Evolutionary conservation across 2,329 filamentous ascomycete genomes (phyloP).

Genomic region (Cladophialophora bantiana): DNA sequence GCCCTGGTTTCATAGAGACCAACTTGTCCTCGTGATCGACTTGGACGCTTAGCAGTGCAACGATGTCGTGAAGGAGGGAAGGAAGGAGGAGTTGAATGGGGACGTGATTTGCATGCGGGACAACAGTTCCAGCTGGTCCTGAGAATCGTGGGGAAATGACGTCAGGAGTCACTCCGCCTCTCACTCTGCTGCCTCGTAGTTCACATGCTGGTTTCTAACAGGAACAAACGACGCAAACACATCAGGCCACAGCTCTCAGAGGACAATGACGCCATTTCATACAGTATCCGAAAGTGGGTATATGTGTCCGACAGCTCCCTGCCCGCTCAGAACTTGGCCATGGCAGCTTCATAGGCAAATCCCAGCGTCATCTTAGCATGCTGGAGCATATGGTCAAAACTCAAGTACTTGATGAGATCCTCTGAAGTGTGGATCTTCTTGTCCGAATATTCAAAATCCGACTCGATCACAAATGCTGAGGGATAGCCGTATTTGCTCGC

Average conservation of each 20-base stretch:
- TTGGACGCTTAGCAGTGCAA: background rate
- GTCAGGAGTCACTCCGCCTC: background rate
- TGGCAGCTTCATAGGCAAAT: slow-evolving; percentile 82
- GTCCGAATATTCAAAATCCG: slow-evolving; percentile 66
- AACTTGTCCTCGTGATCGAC: slow-evolving; percentile 1
- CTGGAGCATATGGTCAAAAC: slow-evolving; percentile 90
- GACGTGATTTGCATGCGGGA: slow-evolving; percentile 5
- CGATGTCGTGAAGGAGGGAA: slow-evolving; percentile 3
- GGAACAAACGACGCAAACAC: background rate
- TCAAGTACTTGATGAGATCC: slow-evolving; percentile 74
- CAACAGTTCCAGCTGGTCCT: slow-evolving; percentile 15
- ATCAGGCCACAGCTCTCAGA: background rate
- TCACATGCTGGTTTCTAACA: slow-evolving; percentile 1
- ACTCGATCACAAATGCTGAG: slow-evolving; percentile 70
- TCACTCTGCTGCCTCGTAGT: background rate
- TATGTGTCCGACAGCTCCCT: background rate
- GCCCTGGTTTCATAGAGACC: background rate
- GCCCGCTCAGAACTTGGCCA: slow-evolving; percentile 66
- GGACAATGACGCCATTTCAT: background rate
- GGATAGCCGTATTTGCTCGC: slow-evolving; percentile 71
- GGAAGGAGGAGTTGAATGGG: background rate
- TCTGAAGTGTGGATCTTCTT: slow-evolving; percentile 76
- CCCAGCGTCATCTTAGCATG: slow-evolving; percentile 85
- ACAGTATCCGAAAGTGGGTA: background rate
- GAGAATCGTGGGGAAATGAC: slow-evolving; percentile 2